These are phyloP conservation scores for Trichosporon sp. DNA, from an alignment of 1,284 basidiomycete species.

Conservation along the genomic window DNA sequence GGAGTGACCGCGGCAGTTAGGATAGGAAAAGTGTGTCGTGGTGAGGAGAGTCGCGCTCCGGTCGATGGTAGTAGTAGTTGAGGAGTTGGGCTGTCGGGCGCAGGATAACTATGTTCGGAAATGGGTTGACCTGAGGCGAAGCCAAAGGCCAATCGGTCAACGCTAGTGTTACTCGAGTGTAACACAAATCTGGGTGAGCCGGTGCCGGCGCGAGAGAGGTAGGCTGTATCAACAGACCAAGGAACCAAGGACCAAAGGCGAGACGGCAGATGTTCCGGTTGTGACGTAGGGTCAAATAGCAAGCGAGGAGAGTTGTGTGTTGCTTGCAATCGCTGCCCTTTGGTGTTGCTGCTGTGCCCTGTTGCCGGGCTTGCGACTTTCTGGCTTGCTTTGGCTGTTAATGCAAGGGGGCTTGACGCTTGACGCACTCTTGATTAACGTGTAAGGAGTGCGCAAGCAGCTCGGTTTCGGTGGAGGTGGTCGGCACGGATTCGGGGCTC, in stretches of 20 bases:
- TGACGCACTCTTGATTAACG: constrained; percentile 17
- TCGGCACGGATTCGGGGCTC: constrained; percentile 18
- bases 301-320: constrained; percentile 12
- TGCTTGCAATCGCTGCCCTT: constrained; percentile 7
- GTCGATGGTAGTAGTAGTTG: neutral
- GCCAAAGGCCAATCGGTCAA: constrained; percentile 5
- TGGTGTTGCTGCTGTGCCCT: neutral
- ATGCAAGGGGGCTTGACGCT: constrained; percentile 10
- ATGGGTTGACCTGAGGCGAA: constrained; percentile 14
- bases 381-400: neutral
- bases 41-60: constrained; percentile 8
- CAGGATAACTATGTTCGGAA: neutral
- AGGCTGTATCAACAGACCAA: neutral
- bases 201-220: neutral
- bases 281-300: constrained; percentile 12
- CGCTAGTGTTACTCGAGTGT: constrained; percentile 4
- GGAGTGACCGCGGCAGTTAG: neutral
- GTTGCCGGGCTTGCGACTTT: constrained; percentile 6
- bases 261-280: neutral
- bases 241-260: neutral
- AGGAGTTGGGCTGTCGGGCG: neutral
- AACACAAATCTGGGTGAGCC: neutral
- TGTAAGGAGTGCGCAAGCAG: constrained; percentile 15
- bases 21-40: constrained; percentile 10
- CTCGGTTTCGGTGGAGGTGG: constrained; percentile 14